Evolutionary conservation across 2,329 filamentous ascomycete genomes (phyloP).

Genomic region (Septoria linicola): DNA sequence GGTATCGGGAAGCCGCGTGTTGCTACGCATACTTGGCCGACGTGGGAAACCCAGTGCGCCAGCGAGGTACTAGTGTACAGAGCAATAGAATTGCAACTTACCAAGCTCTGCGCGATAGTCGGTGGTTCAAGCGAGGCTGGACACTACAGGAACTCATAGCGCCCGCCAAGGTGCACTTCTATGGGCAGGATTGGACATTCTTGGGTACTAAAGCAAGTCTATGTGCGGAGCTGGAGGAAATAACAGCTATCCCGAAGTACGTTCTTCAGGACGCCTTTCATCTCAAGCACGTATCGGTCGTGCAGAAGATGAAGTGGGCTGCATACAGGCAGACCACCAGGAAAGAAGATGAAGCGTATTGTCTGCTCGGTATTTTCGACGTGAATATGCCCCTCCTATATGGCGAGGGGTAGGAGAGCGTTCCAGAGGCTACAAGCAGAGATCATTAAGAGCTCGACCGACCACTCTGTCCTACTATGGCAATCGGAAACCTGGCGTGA

Average conservation of each 20-base stretch:
- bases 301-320: neutral
- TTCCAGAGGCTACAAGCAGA: neutral
- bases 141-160: constrained; percentile 26
- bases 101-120: constrained; percentile 6
- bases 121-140: too few relatives aligned
- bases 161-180: constrained; percentile 13
- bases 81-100: neutral
- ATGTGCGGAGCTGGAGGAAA: constrained; percentile 20
- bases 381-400: neutral
- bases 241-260: constrained; percentile 32
- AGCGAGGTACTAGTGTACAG: neutral
- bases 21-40: constrained; percentile 39
- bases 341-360: neutral
- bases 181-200: constrained; percentile 1
- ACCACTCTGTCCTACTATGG: neutral
- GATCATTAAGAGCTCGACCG: neutral
- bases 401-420: neutral
- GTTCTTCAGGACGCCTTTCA: constrained; percentile 2
- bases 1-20: constrained; percentile 35
- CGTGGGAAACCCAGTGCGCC: neutral
- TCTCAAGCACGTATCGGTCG: constrained; percentile 8
- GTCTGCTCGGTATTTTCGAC: neutral
- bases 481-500: neutral
- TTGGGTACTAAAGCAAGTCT: constrained; percentile 18
- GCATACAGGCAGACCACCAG: neutral